Percentiles rank a stretch among this genome's conserved stretches.
phyloP scores from a whole-genome alignment of 805 yeast species.

The Kazachstania viticola region DNA sequence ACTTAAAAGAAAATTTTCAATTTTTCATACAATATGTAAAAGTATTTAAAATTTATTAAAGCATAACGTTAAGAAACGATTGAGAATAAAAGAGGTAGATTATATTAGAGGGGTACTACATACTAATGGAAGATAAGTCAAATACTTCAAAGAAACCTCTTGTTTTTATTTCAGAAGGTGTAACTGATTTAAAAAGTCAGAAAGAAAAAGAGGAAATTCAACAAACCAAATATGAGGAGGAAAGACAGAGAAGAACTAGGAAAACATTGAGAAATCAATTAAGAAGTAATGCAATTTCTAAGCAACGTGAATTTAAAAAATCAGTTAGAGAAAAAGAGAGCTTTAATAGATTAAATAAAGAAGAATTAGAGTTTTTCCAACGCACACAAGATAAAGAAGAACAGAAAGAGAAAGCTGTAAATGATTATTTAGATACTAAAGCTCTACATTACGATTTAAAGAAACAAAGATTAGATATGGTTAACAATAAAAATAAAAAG shows the following conservation, averaged over 20 bases:
- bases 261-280: slow-evolving; percentile 24
- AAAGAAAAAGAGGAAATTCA: slow-evolving; percentile 11
- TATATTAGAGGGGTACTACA: no score
- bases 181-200: slow-evolving; percentile 16
- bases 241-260: slow-evolving; percentile 12
- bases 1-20: no score
- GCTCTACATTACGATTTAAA: slow-evolving; percentile 3
- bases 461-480: slow-evolving; percentile 1
- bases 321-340: slow-evolving; percentile 18
- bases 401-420: slow-evolving; percentile 5
- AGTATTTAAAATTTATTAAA: no score
- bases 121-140: no score
- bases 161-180: slow-evolving; percentile 22
- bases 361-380: slow-evolving; percentile 15
- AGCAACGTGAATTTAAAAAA: slow-evolving; percentile 16
- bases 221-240: slow-evolving; percentile 14
- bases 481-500: background rate
- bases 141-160: slow-evolving; percentile 9
- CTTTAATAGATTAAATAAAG: slow-evolving; percentile 18
- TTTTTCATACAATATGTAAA: no score
- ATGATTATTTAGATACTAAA: slow-evolving; percentile 2
- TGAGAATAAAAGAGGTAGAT: no score
- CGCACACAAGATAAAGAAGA: slow-evolving; percentile 3
- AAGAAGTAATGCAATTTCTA: slow-evolving; percentile 18
- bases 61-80: no score